These are phyloP conservation scores for Holtermannia corniformis DNA, from an alignment of 768 basidiomycete genomes.

Conservation along the genomic window DNA sequence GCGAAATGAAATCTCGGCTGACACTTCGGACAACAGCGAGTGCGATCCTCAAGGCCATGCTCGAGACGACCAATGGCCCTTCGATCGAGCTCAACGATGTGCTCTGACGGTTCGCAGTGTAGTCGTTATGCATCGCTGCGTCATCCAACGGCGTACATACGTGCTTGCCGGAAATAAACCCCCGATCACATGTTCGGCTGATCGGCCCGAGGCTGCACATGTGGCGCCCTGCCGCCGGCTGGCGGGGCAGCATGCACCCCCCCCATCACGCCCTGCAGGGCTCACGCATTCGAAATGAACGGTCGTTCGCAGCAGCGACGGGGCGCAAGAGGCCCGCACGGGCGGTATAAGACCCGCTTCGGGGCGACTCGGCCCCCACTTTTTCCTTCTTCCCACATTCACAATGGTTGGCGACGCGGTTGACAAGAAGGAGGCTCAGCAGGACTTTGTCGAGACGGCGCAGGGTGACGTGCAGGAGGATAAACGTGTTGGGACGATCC, in stretches of 20 bases:
- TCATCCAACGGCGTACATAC: background rate
- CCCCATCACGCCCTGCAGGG: too few relatives aligned
- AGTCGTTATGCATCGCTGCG: background rate
- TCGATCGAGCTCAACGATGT: constrained; percentile 73
- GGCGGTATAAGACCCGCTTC: too few relatives aligned
- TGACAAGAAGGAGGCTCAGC: background rate
- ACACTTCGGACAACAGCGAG: too few relatives aligned
- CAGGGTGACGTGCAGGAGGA: background rate
- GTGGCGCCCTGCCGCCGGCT: background rate
- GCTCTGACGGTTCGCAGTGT: too few relatives aligned
- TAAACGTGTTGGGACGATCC: background rate
- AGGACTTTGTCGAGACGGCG: background rate
- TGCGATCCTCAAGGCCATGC: constrained; percentile 65
- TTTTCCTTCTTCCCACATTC: background rate
- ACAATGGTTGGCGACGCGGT: background rate
- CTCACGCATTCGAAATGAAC: too few relatives aligned
- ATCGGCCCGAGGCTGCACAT: background rate
- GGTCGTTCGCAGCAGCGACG: too few relatives aligned
- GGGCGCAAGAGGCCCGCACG: too few relatives aligned
- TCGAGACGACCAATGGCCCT: constrained; percentile 81
- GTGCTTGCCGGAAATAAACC: background rate
- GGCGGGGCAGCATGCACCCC: too few relatives aligned
- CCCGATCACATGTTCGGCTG: background rate
- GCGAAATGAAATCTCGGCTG: too few relatives aligned
- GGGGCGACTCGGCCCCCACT: too few relatives aligned